A percentile compares a stretch with the other conserved stretches of the same genome.
phyloP scores from a whole-genome alignment of 305 asterid species.

The Coffea humblotiana region DNA sequence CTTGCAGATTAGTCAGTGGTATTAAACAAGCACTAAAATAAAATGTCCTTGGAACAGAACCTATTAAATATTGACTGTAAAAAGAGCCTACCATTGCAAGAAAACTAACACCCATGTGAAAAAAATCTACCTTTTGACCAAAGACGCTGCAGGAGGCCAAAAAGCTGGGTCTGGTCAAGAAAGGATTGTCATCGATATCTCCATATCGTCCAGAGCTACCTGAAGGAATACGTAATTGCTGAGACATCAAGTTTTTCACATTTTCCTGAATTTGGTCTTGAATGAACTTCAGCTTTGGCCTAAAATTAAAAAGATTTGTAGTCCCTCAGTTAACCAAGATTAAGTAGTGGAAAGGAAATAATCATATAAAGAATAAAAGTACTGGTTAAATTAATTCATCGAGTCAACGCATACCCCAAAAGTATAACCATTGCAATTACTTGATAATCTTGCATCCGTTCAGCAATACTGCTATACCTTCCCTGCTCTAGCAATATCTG shows the following conservation, averaged over 20 bases:
- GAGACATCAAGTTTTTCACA: constrained; percentile 83
- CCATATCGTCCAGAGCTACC: constrained; percentile 30
- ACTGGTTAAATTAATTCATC: background rate
- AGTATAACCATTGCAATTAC: constrained; percentile 80
- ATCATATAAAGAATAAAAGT: background rate
- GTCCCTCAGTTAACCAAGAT: background rate
- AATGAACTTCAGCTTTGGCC: constrained; percentile 80
- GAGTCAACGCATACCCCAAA: constrained; percentile 57
- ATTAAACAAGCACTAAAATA: background rate
- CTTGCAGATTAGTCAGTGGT: background rate
- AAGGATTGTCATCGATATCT: constrained; percentile 15
- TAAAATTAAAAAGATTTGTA: constrained; percentile 13
- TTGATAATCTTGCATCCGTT: constrained; percentile 78
- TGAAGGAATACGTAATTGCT: constrained; percentile 62
- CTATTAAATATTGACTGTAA: background rate
- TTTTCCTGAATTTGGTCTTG: constrained; percentile 72
- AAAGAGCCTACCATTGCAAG: background rate
- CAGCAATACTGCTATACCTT: constrained; percentile 47
- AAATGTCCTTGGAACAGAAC: background rate
- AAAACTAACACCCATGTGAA: background rate
- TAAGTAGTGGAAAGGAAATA: background rate
- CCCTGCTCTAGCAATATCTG: constrained; percentile 73
- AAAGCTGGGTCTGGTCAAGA: constrained; percentile 51
- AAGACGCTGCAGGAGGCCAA: constrained; percentile 83
- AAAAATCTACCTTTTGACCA: constrained; percentile 70